These are phyloP conservation scores for Aegle marmelos DNA, from an alignment of 345 rosid species.

Conservation along the genomic window DNA sequence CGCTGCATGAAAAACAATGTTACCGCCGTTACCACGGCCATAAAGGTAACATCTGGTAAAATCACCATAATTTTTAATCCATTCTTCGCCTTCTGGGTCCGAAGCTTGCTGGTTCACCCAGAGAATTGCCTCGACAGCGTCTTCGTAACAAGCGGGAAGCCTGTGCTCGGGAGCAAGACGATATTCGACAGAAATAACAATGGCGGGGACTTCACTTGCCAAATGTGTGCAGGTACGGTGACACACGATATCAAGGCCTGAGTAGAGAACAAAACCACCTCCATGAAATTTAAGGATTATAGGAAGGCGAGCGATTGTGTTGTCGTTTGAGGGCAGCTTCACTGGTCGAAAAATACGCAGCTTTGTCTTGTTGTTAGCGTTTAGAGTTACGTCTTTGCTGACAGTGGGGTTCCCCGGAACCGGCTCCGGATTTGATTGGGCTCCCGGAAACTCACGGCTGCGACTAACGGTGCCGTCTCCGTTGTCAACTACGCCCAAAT, in stretches of 20 bases:
- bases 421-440: conserved; percentile 10
- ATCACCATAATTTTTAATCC: conserved; percentile 36
- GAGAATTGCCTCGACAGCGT: conserved; percentile 34
- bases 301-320: conserved; percentile 29
- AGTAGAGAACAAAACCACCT: conserved; percentile 25
- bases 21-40: conserved; percentile 38
- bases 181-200: conserved; percentile 32
- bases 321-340: conserved; percentile 26
- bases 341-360: conserved; percentile 22
- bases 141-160: conserved; percentile 39
- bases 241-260: neutral
- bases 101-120: conserved; percentile 30
- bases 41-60: conserved; percentile 28
- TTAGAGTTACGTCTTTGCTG: conserved; percentile 24
- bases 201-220: conserved; percentile 25
- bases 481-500: conserved; percentile 10
- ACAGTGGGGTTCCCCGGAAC: conserved; percentile 10
- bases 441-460: neutral
- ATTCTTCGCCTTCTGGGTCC: conserved; percentile 24
- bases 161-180: conserved; percentile 39
- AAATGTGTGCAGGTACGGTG: conserved; percentile 20
- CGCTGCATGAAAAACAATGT: conserved; percentile 27
- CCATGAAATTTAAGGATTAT: conserved; percentile 34
- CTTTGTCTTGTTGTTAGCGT: neutral
- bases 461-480: conserved; percentile 24